A percentile compares a stretch with the other conserved stretches of the same genome.
Conservation (phyloP, 1,284 basidiomycete genomes). For the Fomitopsis schrenkii region DNA sequence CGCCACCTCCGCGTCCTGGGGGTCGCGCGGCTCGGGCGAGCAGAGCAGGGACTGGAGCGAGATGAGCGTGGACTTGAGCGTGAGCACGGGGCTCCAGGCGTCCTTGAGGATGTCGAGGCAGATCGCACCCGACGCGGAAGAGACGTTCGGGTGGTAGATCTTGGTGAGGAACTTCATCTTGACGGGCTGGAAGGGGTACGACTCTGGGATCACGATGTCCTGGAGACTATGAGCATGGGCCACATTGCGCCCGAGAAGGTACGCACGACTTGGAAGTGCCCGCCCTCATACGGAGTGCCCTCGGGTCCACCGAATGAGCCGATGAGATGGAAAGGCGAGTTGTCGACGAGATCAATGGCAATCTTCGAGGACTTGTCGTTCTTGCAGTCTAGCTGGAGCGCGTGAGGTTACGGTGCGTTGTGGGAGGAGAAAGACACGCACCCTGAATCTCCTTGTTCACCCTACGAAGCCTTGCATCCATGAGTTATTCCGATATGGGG, state of each 20-base stretch:
- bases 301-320: constrained; percentile 91
- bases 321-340: constrained; percentile 84
- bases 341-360: constrained; percentile 81
- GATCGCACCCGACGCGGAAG: constrained; percentile 90
- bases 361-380: constrained; percentile 89
- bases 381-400: constrained; percentile 72
- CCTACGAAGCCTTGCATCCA: constrained; percentile 85
- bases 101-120: constrained; percentile 88
- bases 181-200: constrained; percentile 95
- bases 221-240: constrained; percentile 27
- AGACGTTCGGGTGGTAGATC: constrained; percentile 97
- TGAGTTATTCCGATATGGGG: constrained; percentile 22
- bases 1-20: constrained; percentile 97
- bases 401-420: constrained; percentile 4
- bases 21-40: constrained; percentile 94
- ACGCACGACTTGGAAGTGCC: constrained; percentile 88
- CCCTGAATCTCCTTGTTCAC: constrained; percentile 92
- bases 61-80: constrained; percentile 95
- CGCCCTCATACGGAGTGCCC: constrained; percentile 93
- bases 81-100: constrained; percentile 91
- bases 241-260: neutral
- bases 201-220: constrained; percentile 95
- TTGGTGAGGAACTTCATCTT: constrained; percentile 99
- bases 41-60: constrained; percentile 95
- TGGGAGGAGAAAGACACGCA: constrained; percentile 29